These are phyloP conservation scores for Penicillium tannophilum DNA, from an alignment of 495 filamentous ascomycete genomes.

Conservation along the genomic window DNA sequence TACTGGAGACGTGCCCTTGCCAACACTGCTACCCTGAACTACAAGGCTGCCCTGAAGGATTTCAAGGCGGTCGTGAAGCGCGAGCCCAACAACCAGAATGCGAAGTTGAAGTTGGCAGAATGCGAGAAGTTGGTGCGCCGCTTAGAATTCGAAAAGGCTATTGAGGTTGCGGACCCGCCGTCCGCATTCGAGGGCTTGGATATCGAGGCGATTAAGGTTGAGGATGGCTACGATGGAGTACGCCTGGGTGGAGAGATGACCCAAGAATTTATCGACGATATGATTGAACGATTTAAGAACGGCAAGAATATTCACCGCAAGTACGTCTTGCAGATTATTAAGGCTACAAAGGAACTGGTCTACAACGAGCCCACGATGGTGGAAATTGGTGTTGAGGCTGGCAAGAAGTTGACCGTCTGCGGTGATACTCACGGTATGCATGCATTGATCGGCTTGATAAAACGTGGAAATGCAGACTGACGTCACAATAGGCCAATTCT, in stretches of 20 bases:
- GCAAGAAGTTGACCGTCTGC: constrained; percentile 84
- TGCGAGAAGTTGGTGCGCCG: constrained; percentile 91
- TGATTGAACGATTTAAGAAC: constrained; percentile 92
- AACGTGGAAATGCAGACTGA: constrained; percentile 13
- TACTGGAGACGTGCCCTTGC: constrained; percentile 94
- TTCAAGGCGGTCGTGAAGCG: constrained; percentile 89
- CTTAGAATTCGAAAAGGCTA: constrained; percentile 89
- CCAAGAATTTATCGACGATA: constrained; percentile 92
- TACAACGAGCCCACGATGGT: constrained; percentile 96
- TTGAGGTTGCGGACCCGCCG: constrained; percentile 88
- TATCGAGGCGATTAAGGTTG: constrained; percentile 79
- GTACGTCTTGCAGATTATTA: constrained; percentile 94
- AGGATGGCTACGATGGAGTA: constrained; percentile 82
- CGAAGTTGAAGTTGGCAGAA: constrained; percentile 84
- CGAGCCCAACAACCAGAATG: constrained; percentile 84
- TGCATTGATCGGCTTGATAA: not conserved
- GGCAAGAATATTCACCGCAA: constrained; percentile 95
- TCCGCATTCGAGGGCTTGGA: constrained; percentile 90
- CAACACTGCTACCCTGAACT: constrained; percentile 84
- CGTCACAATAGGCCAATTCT: constrained; percentile 77
- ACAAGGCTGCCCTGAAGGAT: constrained; percentile 84
- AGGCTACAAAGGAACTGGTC: constrained; percentile 85
- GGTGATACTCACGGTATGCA: constrained; percentile 90
- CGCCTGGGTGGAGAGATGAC: constrained; percentile 84
- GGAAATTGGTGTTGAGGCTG: constrained; percentile 79